phyloP scores from a whole-genome alignment of 2,329 filamentous ascomycete genomes.

The Monosporascus sp. region DNA sequence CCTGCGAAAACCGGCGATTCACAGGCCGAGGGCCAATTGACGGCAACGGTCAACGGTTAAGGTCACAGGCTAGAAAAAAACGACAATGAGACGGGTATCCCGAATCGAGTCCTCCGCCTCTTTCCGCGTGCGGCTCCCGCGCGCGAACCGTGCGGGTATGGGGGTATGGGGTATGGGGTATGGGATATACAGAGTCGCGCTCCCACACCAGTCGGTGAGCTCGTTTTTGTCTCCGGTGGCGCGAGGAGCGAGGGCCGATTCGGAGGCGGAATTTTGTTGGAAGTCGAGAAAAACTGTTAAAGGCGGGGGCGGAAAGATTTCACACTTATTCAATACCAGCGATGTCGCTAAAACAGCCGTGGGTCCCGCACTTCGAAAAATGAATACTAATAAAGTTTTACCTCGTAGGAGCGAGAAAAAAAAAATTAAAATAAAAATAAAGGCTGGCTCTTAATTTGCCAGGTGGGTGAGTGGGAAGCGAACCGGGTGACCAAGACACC shows the following conservation, averaged over 20 bases:
- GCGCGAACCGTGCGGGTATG: background rate
- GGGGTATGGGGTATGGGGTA: background rate
- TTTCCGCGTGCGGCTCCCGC: background rate
- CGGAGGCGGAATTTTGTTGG: background rate
- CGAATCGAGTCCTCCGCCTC: background rate
- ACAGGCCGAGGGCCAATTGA: slow-evolving; percentile 5
- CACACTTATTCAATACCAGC: background rate
- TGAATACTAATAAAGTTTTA: background rate
- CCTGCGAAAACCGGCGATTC: slow-evolving; percentile 15
- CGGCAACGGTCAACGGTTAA: background rate
- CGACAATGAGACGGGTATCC: background rate
- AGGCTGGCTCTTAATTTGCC: no score
- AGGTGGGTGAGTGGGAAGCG: no score
- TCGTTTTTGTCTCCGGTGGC: background rate
- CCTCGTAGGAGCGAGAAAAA: no score
- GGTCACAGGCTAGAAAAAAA: background rate
- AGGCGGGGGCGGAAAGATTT: background rate
- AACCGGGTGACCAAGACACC: no score
- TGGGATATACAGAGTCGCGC: background rate
- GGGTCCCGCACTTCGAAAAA: background rate
- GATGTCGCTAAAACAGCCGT: background rate
- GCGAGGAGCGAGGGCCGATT: background rate
- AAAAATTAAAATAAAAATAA: no score
- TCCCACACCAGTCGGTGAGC: background rate
- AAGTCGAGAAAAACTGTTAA: background rate